A percentile compares a stretch with the other conserved stretches of the same genome.
These are phyloP conservation scores for Domatiomyces catenatus DNA, from an alignment of 2,329 filamentous ascomycete genomes.

Conservation along the genomic window DNA sequence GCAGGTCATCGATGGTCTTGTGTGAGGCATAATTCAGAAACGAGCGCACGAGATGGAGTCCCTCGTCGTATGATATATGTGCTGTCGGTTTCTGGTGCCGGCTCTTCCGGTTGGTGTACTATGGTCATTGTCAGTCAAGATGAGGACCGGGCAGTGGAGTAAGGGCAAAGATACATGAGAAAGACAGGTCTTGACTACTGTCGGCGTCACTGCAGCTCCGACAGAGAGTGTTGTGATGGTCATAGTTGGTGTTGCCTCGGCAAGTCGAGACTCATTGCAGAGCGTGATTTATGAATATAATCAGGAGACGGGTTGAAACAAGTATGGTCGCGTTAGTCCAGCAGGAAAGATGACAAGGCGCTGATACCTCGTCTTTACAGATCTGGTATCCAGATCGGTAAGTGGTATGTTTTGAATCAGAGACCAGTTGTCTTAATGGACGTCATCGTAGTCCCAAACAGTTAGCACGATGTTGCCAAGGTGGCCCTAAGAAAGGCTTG, in stretches of 20 bases:
- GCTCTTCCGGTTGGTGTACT: slow-evolving; percentile 71
- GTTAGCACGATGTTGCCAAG: too few relatives aligned
- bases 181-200: slow-evolving; percentile 71
- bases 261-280: neutral
- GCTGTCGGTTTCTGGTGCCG: slow-evolving; percentile 67
- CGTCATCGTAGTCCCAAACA: too few relatives aligned
- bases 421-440: too few relatives aligned
- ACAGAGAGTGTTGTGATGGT: slow-evolving; percentile 67
- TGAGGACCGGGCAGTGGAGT: neutral
- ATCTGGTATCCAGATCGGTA: too few relatives aligned
- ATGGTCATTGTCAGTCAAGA: slow-evolving; percentile 8
- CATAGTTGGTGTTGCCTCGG: slow-evolving; percentile 26
- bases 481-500: too few relatives aligned
- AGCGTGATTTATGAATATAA: neutral
- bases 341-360: neutral
- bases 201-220: slow-evolving; percentile 69
- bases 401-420: too few relatives aligned
- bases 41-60: slow-evolving; percentile 67
- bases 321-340: neutral
- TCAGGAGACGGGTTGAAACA: neutral
- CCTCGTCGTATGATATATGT: slow-evolving; percentile 88
- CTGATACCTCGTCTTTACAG: neutral
- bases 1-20: slow-evolving; percentile 83
- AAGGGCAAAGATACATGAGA: slow-evolving; percentile 51
- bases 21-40: slow-evolving; percentile 76